Evolutionary conservation across 352 stramenopile genomes (phyloP).

Genomic region (Phytophthora litchii): DNA sequence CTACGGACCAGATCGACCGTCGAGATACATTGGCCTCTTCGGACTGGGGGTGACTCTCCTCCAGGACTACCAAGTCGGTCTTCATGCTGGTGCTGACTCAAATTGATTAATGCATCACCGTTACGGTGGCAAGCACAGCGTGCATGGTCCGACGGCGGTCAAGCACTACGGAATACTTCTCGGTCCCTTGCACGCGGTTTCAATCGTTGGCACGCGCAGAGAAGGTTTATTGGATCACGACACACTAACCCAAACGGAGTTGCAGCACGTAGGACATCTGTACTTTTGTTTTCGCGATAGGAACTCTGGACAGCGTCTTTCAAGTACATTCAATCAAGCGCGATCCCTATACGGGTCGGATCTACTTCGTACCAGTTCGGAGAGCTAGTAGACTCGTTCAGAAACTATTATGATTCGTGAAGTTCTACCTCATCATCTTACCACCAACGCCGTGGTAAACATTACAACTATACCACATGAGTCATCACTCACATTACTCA

Average conservation of each 20-base stretch:
- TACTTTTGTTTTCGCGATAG: background rate
- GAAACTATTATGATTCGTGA: background rate
- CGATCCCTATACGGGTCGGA: background rate
- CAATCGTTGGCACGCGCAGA: background rate
- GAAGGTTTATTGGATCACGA: constrained; percentile 7
- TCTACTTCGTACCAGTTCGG: background rate
- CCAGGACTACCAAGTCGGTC: constrained; percentile 14
- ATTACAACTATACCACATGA: no score
- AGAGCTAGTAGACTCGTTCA: no score
- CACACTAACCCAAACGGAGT: background rate
- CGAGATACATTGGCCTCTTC: background rate
- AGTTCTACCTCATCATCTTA: background rate
- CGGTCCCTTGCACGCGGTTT: background rate
- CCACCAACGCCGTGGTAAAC: no score
- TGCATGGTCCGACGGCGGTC: background rate
- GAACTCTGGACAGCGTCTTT: background rate
- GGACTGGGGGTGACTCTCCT: background rate
- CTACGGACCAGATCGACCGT: background rate
- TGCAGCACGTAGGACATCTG: background rate
- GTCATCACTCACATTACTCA: no score
- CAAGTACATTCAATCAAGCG: constrained; percentile 6
- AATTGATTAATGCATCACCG: constrained; percentile 2
- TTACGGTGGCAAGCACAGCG: background rate
- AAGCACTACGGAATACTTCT: constrained; percentile 6
- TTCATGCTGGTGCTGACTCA: background rate